Conservation (phyloP, 306 rosid species). For the Sindora glabra region DNA sequence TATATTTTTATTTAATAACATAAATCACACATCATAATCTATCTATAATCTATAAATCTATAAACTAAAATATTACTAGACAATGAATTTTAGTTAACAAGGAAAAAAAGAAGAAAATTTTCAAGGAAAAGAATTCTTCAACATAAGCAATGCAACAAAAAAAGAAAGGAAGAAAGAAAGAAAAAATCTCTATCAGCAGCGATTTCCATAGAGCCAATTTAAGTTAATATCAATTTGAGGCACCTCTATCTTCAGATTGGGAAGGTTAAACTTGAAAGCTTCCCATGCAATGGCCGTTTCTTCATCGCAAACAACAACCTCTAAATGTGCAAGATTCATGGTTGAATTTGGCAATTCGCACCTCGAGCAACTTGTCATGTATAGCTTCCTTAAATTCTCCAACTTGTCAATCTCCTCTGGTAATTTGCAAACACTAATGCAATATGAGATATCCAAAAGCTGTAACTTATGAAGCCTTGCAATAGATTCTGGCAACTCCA, state of each 20-base stretch:
- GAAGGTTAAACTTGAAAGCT: neutral
- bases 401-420: constrained; percentile 34
- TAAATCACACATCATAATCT: too few relatives aligned
- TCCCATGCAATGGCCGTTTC: constrained; percentile 25
- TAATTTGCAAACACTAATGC: constrained; percentile 20
- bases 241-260: constrained; percentile 8
- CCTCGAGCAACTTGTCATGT: constrained; percentile 31
- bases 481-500: constrained; percentile 11
- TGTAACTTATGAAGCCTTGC: constrained; percentile 16
- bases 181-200: neutral
- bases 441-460: constrained; percentile 17
- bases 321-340: neutral
- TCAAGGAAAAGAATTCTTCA: too few relatives aligned
- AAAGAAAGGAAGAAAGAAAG: too few relatives aligned
- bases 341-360: constrained; percentile 22
- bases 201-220: constrained; percentile 25
- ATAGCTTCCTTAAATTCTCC: constrained; percentile 22
- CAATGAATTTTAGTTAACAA: too few relatives aligned
- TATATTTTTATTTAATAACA: too few relatives aligned
- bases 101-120: too few relatives aligned
- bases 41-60: too few relatives aligned
- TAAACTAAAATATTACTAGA: too few relatives aligned
- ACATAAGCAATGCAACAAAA: too few relatives aligned
- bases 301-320: constrained; percentile 31
- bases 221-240: constrained; percentile 17